phyloP scores from a whole-genome alignment of 352 stramenopile genomes.

The Bremia lactucae region DNA sequence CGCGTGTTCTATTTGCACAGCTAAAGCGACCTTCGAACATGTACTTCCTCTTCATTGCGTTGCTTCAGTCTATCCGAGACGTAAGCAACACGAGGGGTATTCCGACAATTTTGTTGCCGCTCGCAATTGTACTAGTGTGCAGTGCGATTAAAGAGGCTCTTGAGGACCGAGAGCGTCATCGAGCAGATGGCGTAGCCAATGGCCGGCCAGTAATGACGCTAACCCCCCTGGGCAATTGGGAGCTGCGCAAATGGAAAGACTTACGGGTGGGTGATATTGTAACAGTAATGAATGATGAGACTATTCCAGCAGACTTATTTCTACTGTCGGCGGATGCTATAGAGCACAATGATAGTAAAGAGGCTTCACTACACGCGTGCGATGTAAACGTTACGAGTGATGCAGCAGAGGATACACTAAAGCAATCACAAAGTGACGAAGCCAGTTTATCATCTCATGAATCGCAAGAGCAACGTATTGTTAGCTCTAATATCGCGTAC shows the following conservation, averaged over 20 bases:
- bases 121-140: constrained; percentile 71
- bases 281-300: constrained; percentile 58
- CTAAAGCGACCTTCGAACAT: constrained; percentile 67
- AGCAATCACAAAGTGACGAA: neutral
- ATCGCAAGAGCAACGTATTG: constrained; percentile 5
- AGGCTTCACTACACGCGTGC: constrained; percentile 1
- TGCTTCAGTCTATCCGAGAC: constrained; percentile 71
- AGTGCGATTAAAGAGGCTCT: constrained; percentile 73
- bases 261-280: constrained; percentile 75
- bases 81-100: constrained; percentile 83
- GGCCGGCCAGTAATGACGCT: constrained; percentile 45
- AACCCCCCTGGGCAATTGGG: constrained; percentile 32
- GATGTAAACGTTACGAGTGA: constrained; percentile 3
- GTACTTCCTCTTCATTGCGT: constrained; percentile 82
- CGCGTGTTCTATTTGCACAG: constrained; percentile 62
- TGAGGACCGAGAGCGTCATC: constrained; percentile 75
- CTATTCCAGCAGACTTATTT: constrained; percentile 60
- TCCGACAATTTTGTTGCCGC: constrained; percentile 62
- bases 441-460: no score
- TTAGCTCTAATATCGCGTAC: constrained; percentile 48
- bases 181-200: constrained; percentile 62
- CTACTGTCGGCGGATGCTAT: constrained; percentile 44
- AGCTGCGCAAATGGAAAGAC: constrained; percentile 47
- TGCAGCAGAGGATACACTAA: neutral
- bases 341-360: constrained; percentile 33